Conservation (phyloP, 1,284 basidiomycete genomes). For the Fistulinella cinereoalba region DNA sequence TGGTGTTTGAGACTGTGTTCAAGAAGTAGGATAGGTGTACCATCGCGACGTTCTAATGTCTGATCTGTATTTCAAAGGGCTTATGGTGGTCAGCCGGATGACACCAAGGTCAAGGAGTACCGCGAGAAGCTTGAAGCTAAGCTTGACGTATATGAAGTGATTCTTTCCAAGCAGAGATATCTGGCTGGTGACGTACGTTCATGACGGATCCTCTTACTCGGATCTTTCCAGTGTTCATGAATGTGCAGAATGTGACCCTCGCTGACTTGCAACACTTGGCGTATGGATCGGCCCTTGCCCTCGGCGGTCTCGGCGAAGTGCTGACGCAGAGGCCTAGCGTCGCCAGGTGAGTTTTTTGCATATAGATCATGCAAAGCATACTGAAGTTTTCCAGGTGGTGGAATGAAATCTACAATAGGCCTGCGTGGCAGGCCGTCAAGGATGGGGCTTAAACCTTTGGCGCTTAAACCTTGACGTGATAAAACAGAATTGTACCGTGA, state of each 20-base stretch:
- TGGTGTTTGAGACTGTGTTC: conserved; percentile 35
- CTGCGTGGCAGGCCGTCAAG: conserved; percentile 28
- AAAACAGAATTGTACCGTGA: too few species aligned
- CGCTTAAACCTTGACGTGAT: too few species aligned
- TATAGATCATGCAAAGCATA: too few species aligned
- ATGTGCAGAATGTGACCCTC: conserved; percentile 40
- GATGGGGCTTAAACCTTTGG: conserved; percentile 10
- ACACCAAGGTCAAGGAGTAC: conserved; percentile 23
- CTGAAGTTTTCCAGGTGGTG: conserved; percentile 24
- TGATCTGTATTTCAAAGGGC: background rate
- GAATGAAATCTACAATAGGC: conserved; percentile 24
- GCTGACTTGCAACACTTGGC: conserved; percentile 56
- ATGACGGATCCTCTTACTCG: background rate
- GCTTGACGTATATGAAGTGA: conserved; percentile 45
- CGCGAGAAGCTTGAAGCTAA: conserved; percentile 31
- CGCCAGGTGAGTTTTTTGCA: conserved; percentile 17
- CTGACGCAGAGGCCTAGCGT: conserved; percentile 23
- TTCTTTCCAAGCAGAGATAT: conserved; percentile 48
- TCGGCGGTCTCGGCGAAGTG: background rate
- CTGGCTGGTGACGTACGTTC: conserved; percentile 46
- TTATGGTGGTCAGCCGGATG: conserved; percentile 17
- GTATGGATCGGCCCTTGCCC: conserved; percentile 32
- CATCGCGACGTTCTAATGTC: background rate
- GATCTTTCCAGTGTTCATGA: conserved; percentile 7
- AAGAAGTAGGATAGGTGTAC: conserved; percentile 33